Evolutionary conservation across 352 stramenopile species (phyloP).

Genomic region (Phytopythium aichiense): DNA sequence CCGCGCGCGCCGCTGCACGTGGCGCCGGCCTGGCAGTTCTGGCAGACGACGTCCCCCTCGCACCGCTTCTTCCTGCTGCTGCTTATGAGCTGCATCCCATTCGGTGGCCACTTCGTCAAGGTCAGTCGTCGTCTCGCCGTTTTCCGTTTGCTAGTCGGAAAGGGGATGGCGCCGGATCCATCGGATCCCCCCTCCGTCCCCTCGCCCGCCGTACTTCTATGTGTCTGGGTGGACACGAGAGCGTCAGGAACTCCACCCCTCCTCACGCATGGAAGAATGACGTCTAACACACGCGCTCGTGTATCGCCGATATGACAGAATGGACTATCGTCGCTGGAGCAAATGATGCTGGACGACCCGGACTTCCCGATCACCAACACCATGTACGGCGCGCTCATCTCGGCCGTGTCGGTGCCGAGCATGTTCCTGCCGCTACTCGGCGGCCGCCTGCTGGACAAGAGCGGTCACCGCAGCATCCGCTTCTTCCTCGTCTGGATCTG

Average conservation of each 20-base stretch:
- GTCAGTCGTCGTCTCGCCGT: conserved; percentile 11
- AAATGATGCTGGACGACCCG: conserved; percentile 73
- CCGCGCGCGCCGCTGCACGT: conserved; percentile 25
- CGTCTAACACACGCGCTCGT: neutral
- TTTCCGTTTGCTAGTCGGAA: neutral
- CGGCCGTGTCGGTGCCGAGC: conserved; percentile 75
- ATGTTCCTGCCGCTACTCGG: conserved; percentile 82
- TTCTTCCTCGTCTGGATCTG: conserved; percentile 85
- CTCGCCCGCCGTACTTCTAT: neutral
- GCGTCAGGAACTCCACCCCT: too few relatives aligned
- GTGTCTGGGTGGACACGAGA: neutral
- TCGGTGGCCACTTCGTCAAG: conserved; percentile 86
- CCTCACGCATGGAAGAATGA: neutral
- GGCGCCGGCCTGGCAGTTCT: conserved; percentile 65
- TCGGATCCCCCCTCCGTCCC: neutral
- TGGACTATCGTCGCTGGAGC: conserved; percentile 74
- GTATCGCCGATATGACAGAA: conserved; percentile 32
- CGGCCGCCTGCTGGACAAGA: conserved; percentile 76
- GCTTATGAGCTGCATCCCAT: conserved; percentile 83
- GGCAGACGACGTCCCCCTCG: conserved; percentile 49
- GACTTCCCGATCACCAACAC: conserved; percentile 79
- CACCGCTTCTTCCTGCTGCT: conserved; percentile 81
- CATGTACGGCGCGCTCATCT: conserved; percentile 81
- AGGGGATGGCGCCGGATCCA: neutral
- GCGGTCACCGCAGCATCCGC: conserved; percentile 62